Evolutionary conservation across 192 early-diverging fungal species (phyloP).

Genomic region (Backusella westeae): DNA sequence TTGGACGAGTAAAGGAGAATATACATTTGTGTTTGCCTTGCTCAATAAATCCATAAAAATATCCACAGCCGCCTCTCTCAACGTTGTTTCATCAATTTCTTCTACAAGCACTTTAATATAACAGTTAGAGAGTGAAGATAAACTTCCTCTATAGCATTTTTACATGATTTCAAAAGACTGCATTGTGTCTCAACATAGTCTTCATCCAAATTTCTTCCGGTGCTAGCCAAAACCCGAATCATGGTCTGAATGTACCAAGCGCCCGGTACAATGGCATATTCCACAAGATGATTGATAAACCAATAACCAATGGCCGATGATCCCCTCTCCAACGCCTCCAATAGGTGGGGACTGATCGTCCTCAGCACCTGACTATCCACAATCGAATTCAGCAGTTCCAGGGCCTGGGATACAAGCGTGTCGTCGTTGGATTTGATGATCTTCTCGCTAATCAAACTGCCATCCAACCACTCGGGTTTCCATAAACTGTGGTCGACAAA

Average conservation of each 20-base stretch:
- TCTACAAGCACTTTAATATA: neutral
- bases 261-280: neutral
- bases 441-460: slow-evolving; percentile 9
- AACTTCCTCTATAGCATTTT: neutral
- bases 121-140: neutral
- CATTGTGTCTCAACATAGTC: slow-evolving; percentile 18
- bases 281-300: neutral
- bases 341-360: neutral
- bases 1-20: slow-evolving; percentile 12
- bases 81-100: slow-evolving; percentile 11
- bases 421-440: slow-evolving; percentile 12
- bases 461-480: slow-evolving; percentile 21
- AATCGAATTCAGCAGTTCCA: neutral
- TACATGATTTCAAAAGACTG: slow-evolving; percentile 10
- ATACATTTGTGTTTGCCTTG: neutral
- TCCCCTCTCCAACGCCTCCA: neutral
- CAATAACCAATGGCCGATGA: neutral
- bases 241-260: slow-evolving; percentile 13
- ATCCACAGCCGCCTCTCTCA: slow-evolving; percentile 14
- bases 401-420: neutral
- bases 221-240: neutral
- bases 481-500: slow-evolving; percentile 19
- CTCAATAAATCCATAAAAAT: slow-evolving; percentile 3
- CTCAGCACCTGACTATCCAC: neutral
- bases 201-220: neutral